A percentile compares a stretch with the other conserved stretches of the same genome.
phyloP scores from a whole-genome alignment of 75 land plant genomes.

The Selaginella moellendorffii region DNA sequence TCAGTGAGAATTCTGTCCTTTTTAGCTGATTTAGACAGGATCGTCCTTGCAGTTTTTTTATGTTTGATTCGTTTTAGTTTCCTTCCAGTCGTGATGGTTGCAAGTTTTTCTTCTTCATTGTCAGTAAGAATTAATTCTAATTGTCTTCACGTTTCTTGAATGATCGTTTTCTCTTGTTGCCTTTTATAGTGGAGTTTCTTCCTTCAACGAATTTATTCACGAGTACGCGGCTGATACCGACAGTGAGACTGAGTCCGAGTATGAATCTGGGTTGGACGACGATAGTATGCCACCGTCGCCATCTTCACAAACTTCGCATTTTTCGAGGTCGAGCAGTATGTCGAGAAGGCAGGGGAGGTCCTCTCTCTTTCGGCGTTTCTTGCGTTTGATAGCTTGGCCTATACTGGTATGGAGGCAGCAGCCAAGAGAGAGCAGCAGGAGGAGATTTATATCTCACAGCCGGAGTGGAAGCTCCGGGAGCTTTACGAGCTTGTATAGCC shows the following conservation, averaged over 20 bases:
- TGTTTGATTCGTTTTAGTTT: too few relatives aligned
- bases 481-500: constrained; percentile 14
- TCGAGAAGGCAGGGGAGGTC: constrained; percentile 13
- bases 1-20: too few relatives aligned
- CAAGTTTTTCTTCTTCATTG: too few relatives aligned
- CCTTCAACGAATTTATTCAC: constrained; percentile 87
- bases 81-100: too few relatives aligned
- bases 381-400: constrained; percentile 56
- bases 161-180: constrained; percentile 10
- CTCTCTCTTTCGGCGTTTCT: constrained; percentile 19
- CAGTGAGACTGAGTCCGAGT: constrained; percentile 34
- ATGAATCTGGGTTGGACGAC: constrained; percentile 71
- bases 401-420: constrained; percentile 23
- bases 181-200: constrained; percentile 85
- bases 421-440: background rate
- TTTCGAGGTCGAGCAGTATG: constrained; percentile 35
- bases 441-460: background rate
- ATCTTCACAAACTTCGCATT: constrained; percentile 43
- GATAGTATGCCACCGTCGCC: constrained; percentile 56
- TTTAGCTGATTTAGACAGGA: too few relatives aligned
- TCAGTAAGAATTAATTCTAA: too few relatives aligned
- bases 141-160: too few relatives aligned
- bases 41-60: too few relatives aligned
- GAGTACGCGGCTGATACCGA: constrained; percentile 71
- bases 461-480: constrained; percentile 21